Base-by-base conservation (phyloP, 2,329 filamentous ascomycete genomes). In the Sporothrix inflata region DNA sequence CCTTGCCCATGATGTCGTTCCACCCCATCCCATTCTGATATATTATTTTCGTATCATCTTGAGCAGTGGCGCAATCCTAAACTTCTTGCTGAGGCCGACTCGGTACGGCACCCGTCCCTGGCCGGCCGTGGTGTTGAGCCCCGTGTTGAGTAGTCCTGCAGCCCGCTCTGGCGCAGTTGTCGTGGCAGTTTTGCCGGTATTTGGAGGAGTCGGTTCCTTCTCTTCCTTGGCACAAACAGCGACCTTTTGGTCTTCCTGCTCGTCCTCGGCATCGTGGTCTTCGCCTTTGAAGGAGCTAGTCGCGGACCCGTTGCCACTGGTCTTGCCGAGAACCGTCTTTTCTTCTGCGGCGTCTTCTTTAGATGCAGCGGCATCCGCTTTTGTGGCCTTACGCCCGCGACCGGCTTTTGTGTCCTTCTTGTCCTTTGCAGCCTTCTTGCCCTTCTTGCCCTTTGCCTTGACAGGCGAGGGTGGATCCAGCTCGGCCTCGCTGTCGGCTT, bases 61-160 rank as follows among this genome's bases (percentile, higher is more conserved):
- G 34, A 88, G 79, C 70, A 88, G 77, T 38, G 86, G 85, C 47
- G 85, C 84, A 73, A 88, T 87, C 72, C 83, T 81, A 21, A 82
- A 82, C 76, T 78, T 81, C 77, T 83, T 86, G 79, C 85, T 87
- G 75, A 87, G 77, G 3, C 86, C 86, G 70, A 88, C 85, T 19
- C 86, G 81, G 74, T 84, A 86, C 19, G 82, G 74, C 19, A 84
- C 84, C 73, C 83, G 85, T 16, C 76, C 75, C 70, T 76, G 76
- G 16, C 73, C 16, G 60, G 27, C 27, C 4, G 65, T 71, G 55
- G 74, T 69, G 69, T 69, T 34, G 34, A 69, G 27, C 14, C 68
- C 55, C 12, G 42, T 65, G 12, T 45, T 47, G 11, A 70, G 69
- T 40, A 38, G 24, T 34, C n/a, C 55, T 6, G 6, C 30, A 34